Evolutionary conservation across 768 basidiomycete genomes (phyloP).

Genomic region (Mycena sanguinolenta): DNA sequence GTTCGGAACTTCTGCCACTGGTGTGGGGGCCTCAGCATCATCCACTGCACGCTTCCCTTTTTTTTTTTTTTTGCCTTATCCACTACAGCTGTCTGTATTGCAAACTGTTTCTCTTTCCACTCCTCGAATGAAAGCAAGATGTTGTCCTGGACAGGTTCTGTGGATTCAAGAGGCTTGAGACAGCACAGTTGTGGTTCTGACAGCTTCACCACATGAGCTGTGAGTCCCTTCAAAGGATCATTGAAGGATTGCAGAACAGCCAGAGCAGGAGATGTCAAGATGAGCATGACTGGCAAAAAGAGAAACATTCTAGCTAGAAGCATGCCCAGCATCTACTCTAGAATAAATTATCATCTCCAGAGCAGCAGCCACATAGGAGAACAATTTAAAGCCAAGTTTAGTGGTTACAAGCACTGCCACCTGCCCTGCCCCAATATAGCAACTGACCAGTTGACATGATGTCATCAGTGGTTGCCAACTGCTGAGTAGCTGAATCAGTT

Average conservation of each 20-base stretch:
- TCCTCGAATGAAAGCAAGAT: slow-evolving; percentile 87
- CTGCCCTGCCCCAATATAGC: background rate
- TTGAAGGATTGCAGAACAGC: slow-evolving; percentile 55
- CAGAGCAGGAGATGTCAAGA: slow-evolving; percentile 43
- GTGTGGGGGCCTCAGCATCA: slow-evolving; percentile 21
- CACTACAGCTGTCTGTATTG: slow-evolving; percentile 52
- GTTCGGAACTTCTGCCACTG: slow-evolving; percentile 26
- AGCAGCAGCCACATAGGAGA: slow-evolving; percentile 29
- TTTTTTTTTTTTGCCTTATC: slow-evolving; percentile 45
- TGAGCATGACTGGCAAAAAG: slow-evolving; percentile 22
- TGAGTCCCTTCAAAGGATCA: slow-evolving; percentile 74
- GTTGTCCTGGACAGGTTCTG: slow-evolving; percentile 69
- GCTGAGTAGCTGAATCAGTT: background rate
- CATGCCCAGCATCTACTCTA: background rate
- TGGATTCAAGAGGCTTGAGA: slow-evolving; percentile 65
- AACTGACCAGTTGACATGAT: background rate
- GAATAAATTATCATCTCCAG: slow-evolving; percentile 12
- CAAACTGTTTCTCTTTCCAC: slow-evolving; percentile 82
- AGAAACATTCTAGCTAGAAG: slow-evolving; percentile 22
- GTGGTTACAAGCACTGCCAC: background rate
- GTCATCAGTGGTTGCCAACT: background rate
- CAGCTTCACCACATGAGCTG: slow-evolving; percentile 59
- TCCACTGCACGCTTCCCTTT: slow-evolving; percentile 21
- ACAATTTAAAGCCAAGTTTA: background rate
- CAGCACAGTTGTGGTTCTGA: slow-evolving; percentile 77